Evolutionary conservation across 163 green algal genomes (phyloP).

Genomic region (Scenedesmus sp.): DNA sequence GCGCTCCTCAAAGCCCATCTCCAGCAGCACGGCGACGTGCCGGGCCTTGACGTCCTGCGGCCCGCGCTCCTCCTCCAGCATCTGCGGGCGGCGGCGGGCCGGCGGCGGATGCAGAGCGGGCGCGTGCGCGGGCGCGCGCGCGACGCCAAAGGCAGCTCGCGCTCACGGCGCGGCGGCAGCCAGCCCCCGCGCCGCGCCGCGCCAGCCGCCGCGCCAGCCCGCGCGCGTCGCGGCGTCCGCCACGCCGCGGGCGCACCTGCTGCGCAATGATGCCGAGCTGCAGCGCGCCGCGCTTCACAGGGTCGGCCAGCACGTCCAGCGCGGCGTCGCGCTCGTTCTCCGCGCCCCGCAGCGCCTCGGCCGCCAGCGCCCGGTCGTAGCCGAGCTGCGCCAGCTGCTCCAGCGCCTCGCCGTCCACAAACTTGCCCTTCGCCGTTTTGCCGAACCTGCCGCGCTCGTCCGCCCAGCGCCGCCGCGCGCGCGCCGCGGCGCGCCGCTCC

Average conservation of each 20-base stretch:
- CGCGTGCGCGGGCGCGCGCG: too few relatives aligned
- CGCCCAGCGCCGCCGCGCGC: conserved; percentile 30
- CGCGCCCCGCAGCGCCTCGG: conserved; percentile 47
- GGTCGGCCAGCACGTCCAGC: conserved; percentile 45
- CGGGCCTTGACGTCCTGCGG: conserved; percentile 21
- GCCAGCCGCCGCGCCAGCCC: too few relatives aligned
- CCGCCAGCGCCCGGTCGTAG: conserved; percentile 40
- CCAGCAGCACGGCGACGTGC: background rate
- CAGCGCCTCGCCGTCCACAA: conserved; percentile 50
- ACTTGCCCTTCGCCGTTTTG: conserved; percentile 47
- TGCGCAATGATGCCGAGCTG: conserved; percentile 36
- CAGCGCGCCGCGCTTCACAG: conserved; percentile 20
- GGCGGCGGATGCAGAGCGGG: background rate
- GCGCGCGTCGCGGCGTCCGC: too few relatives aligned
- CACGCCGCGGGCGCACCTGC: conserved; percentile 24
- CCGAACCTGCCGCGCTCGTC: conserved; percentile 51
- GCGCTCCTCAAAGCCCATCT: conserved; percentile 38
- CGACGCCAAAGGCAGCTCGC: too few relatives aligned
- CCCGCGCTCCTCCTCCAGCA: conserved; percentile 36
- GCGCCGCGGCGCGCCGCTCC: conserved; percentile 45
- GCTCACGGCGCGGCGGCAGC: too few relatives aligned
- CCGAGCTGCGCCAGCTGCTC: conserved; percentile 46
- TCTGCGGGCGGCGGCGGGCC: conserved; percentile 1
- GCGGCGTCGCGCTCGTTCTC: conserved; percentile 48
- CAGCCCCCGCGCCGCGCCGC: too few relatives aligned